Percentiles rank a stretch among this genome's conserved stretches.
These are phyloP conservation scores for Dactylellina cionopaga DNA, from an alignment of 2,329 filamentous ascomycete species.

Conservation along the genomic window DNA sequence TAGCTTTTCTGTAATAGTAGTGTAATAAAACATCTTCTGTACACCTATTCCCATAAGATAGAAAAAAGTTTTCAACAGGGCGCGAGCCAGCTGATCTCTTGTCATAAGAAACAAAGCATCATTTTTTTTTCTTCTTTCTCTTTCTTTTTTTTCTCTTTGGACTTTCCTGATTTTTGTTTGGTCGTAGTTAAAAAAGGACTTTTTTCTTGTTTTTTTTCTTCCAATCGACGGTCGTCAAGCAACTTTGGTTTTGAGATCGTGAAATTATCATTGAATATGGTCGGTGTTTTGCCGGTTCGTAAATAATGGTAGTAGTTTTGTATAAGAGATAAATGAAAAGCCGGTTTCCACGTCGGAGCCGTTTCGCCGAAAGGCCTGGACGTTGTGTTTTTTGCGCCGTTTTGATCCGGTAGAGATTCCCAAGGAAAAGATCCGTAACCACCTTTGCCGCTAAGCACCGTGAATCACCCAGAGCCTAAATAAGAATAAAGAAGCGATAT, in stretches of 20 bases:
- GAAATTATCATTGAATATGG: conserved; percentile 49
- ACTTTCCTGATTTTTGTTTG: conserved; percentile 34
- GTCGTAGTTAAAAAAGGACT: conserved; percentile 20
- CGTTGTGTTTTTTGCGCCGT: conserved; percentile 44
- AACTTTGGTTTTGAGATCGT: conserved; percentile 33
- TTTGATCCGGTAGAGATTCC: conserved; percentile 51
- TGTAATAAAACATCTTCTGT: conserved; percentile 53
- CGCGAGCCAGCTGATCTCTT: conserved; percentile 48
- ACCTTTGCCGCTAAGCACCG: conserved; percentile 51
- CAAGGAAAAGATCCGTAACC: conserved; percentile 50
- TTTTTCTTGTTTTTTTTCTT: conserved; percentile 44
- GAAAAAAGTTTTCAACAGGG: conserved; percentile 31
- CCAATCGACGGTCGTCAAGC: conserved; percentile 21
- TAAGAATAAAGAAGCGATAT: conserved; percentile 21
- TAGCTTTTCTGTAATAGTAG: conserved; percentile 51
- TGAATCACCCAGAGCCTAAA: conserved; percentile 52
- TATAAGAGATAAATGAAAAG: conserved; percentile 19
- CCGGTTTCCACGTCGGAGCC: conserved; percentile 44
- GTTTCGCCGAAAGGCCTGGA: conserved; percentile 48
- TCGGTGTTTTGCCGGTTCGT: conserved; percentile 38
- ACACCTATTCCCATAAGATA: conserved; percentile 42
- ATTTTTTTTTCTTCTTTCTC: conserved; percentile 42
- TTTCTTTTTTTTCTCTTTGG: conserved; percentile 44
- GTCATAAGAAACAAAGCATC: conserved; percentile 35
- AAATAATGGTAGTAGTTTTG: conserved; percentile 35